Percentiles rank a stretch among this genome's conserved stretches.
Evolutionary conservation across 2,329 filamentous ascomycete genomes (phyloP).

Genomic region (Knufia fluminis): DNA sequence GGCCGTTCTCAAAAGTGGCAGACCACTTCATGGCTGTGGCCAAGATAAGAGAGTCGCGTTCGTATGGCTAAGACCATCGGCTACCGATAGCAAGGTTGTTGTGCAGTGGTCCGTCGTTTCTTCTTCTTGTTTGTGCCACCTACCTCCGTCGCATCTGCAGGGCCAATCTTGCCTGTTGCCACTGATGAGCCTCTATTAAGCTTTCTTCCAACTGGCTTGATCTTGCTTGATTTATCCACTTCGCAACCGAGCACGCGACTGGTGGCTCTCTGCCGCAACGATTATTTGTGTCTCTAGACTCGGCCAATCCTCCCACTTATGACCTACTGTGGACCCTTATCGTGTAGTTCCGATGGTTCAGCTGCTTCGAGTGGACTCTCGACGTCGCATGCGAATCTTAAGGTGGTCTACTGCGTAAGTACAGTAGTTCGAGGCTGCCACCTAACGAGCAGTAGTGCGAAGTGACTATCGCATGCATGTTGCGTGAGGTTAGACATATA

Average conservation of each 20-base stretch:
- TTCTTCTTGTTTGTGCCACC: neutral
- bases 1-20: too few species aligned
- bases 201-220: neutral
- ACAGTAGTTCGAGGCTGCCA: neutral
- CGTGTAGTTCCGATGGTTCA: neutral
- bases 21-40: neutral
- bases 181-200: neutral
- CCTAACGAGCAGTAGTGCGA: too few species aligned
- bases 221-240: neutral
- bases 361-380: neutral
- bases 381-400: conserved; percentile 4
- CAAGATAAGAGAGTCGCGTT: neutral
- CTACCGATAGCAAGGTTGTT: neutral
- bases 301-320: neutral
- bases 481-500: neutral
- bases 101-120: neutral
- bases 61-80: neutral
- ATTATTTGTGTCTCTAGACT: conserved; percentile 1
- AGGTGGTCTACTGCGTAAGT: neutral
- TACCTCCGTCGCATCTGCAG: neutral
- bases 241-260: neutral
- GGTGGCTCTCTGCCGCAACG: neutral
- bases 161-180: neutral
- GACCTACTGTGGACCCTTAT: neutral
- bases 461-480: too few species aligned